A percentile compares a stretch with the other conserved stretches of the same genome.
Evolutionary conservation across 2,329 filamentous ascomycete species (phyloP).

Genomic region (Chalaropsis ovoidea): DNA sequence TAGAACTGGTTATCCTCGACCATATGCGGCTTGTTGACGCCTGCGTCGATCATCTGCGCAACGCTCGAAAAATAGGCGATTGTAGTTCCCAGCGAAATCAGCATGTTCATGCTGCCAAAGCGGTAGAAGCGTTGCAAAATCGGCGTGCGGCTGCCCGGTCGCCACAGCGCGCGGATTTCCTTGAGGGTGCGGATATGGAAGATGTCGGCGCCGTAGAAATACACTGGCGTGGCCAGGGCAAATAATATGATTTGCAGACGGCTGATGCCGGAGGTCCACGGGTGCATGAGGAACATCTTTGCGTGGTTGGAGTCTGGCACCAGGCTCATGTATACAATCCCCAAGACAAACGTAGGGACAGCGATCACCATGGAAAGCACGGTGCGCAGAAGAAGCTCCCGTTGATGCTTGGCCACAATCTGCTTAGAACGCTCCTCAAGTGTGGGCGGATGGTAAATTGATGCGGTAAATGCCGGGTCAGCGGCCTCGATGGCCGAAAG

Average conservation of each 20-base stretch:
- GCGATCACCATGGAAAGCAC: slow-evolving; percentile 57
- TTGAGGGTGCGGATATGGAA: slow-evolving; percentile 74
- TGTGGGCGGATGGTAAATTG: slow-evolving; percentile 68
- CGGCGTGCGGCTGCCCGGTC: slow-evolving; percentile 60
- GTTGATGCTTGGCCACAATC: slow-evolving; percentile 61
- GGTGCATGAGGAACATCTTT: slow-evolving; percentile 57
- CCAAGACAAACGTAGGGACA: slow-evolving; percentile 76
- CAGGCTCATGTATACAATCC: slow-evolving; percentile 84
- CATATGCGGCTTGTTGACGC: slow-evolving; percentile 36
- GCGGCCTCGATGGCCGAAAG: slow-evolving; percentile 54
- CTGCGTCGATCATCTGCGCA: slow-evolving; percentile 59
- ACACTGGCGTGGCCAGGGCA: slow-evolving; percentile 72
- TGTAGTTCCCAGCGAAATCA: slow-evolving; percentile 78
- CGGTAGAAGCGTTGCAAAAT: slow-evolving; percentile 68
- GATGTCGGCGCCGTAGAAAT: slow-evolving; percentile 74
- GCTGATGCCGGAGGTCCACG: slow-evolving; percentile 61
- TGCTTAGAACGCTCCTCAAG: slow-evolving; percentile 69
- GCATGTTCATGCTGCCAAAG: slow-evolving; percentile 95
- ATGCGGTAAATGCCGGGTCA: slow-evolving; percentile 56
- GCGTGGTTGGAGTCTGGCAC: slow-evolving; percentile 49
- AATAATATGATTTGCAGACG: slow-evolving; percentile 71
- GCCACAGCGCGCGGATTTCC: slow-evolving; percentile 69
- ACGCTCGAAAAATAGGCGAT: slow-evolving; percentile 81
- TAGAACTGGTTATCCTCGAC: slow-evolving; percentile 53
- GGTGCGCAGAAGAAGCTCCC: slow-evolving; percentile 58